These are phyloP conservation scores for Trichaptum fuscoviolaceum DNA, from an alignment of 768 basidiomycete genomes.

Conservation along the genomic window DNA sequence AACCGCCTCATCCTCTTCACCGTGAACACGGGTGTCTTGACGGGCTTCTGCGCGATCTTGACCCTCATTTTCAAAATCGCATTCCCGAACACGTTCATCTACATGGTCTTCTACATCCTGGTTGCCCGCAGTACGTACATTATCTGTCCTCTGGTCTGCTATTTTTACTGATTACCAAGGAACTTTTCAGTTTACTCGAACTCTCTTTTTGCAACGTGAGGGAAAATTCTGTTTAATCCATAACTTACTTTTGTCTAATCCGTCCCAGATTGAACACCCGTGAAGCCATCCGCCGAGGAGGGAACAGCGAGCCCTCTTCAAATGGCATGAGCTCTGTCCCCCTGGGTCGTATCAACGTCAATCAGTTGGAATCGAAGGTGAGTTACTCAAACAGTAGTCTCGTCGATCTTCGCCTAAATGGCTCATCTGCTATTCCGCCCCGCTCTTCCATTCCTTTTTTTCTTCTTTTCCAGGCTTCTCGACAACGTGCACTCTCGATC, in stretches of 20 bases:
- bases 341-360: background rate
- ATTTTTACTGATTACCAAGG: too few species aligned
- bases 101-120: constrained; percentile 6
- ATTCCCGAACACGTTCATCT: constrained; percentile 3
- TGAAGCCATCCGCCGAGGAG: background rate
- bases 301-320: background rate
- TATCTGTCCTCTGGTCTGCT: too few species aligned
- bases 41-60: constrained; percentile 4
- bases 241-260: too few species aligned
- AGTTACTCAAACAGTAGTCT: background rate
- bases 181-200: constrained; percentile 2
- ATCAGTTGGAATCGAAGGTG: background rate
- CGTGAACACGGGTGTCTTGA: constrained; percentile 6
- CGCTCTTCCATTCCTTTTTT: background rate
- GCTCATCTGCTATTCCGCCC: too few species aligned
- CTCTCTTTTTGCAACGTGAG: constrained; percentile 5
- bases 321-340: background rate
- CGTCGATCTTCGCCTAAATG: background rate
- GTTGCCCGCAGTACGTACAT: background rate
- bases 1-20: constrained; percentile 3
- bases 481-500: constrained; percentile 4
- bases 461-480: background rate
- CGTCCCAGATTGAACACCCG: constrained; percentile 6
- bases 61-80: background rate
- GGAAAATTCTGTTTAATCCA: background rate